A percentile compares a stretch with the other conserved stretches of the same genome.
Evolutionary conservation across 306 rosid species (phyloP).

Genomic region (Astragalus membranaceus): DNA sequence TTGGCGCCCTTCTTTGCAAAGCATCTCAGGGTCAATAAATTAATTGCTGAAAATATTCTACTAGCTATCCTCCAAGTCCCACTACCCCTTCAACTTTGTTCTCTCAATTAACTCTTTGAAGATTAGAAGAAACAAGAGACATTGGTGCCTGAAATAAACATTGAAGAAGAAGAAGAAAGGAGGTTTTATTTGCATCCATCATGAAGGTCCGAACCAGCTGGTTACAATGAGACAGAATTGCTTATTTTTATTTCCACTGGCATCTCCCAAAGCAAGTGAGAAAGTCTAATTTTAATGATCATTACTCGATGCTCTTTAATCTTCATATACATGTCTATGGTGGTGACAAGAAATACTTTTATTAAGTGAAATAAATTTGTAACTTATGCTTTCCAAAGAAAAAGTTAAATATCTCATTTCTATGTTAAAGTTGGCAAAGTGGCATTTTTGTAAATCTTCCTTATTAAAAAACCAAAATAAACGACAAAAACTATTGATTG

Average conservation of each 20-base stretch:
- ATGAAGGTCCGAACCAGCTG: constrained; percentile 42
- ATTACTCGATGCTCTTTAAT: neutral
- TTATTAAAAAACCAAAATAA: too few relatives aligned
- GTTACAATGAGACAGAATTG: constrained; percentile 46
- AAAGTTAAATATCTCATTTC: too few relatives aligned
- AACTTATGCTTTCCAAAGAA: neutral
- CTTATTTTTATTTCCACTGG: constrained; percentile 62
- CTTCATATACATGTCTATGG: neutral
- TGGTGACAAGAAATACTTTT: neutral
- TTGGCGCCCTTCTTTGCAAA: too few relatives aligned
- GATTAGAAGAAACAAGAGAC: constrained; percentile 36
- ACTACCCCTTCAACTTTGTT: constrained; percentile 57
- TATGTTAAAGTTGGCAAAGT: too few relatives aligned
- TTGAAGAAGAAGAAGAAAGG: constrained; percentile 72
- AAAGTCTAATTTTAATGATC: constrained; percentile 7
- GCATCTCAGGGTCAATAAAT: too few relatives aligned
- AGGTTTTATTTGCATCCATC: constrained; percentile 79
- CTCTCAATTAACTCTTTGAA: constrained; percentile 48
- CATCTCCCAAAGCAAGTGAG: constrained; percentile 38
- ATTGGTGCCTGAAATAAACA: constrained; percentile 20
- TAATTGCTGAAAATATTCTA: too few relatives aligned
- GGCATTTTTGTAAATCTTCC: too few relatives aligned
- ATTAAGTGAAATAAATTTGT: constrained; percentile 9
- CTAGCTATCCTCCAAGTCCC: constrained; percentile 38
- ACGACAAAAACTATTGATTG: too few relatives aligned